Conservation (phyloP, 305 asterid genomes). For the Solanum hybrid region DNA sequence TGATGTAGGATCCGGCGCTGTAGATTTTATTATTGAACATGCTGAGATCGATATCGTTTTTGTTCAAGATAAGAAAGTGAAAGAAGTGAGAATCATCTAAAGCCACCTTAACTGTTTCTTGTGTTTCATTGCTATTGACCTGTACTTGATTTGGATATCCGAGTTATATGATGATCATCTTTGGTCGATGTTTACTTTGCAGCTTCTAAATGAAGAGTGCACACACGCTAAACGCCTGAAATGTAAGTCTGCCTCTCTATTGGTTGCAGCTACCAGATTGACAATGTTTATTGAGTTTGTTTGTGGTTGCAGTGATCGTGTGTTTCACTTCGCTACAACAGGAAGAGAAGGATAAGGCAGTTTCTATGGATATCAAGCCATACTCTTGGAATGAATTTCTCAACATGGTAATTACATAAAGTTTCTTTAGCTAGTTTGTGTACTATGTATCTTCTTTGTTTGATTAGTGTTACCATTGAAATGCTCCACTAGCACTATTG, state of each 20-base stretch:
- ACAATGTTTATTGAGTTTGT: slow-evolving; percentile 4
- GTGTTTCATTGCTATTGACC: slow-evolving; percentile 2
- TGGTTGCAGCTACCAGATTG: neutral
- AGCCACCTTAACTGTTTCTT: neutral
- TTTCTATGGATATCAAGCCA: slow-evolving; percentile 39
- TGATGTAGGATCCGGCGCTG: slow-evolving; percentile 82
- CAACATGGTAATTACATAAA: slow-evolving; percentile 31
- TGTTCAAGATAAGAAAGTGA: slow-evolving; percentile 71
- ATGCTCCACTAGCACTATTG: neutral
- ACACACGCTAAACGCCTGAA: slow-evolving; percentile 58
- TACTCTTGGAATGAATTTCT: slow-evolving; percentile 73
- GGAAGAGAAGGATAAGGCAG: slow-evolving; percentile 45
- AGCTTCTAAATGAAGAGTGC: slow-evolving; percentile 77
- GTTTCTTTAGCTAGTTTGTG: neutral
- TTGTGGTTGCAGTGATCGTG: slow-evolving; percentile 55
- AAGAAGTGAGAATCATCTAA: slow-evolving; percentile 45
- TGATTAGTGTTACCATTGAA: neutral
- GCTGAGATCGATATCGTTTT: slow-evolving; percentile 79
- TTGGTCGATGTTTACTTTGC: slow-evolving; percentile 13
- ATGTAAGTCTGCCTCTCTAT: slow-evolving; percentile 31
- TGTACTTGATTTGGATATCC: slow-evolving; percentile 1
- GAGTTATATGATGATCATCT: neutral
- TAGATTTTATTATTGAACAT: slow-evolving; percentile 71
- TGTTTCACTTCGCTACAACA: slow-evolving; percentile 64
- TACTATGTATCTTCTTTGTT: neutral